Evolutionary conservation across 176 grass and related monocot species (phyloP), one percentile per base, ranked within the genome.

Genomic region (Oryza meyeriana): DNA sequence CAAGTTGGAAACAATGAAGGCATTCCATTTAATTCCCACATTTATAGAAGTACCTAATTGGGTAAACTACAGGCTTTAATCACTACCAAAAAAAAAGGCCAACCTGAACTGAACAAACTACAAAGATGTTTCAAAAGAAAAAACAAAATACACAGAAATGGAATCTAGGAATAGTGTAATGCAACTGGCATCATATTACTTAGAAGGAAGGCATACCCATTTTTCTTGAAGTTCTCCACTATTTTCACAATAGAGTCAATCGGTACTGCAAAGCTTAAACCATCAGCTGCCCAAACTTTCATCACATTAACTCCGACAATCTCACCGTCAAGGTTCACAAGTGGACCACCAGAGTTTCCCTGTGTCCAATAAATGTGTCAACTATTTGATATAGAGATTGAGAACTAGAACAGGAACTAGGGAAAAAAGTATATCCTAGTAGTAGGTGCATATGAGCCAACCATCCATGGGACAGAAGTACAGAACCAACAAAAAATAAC

Each of bases 311-410:
- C 79, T 72, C 95, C 95, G 38, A 95, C 85, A 70, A 95, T 89
- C 70, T 98, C 95, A 0, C 92, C 95, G 65, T 94, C 92, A 71
- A 98, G 82, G 66, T 98, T 98, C 62, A 94, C 88, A 86, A 95
- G 88, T 73, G 90, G 95, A 25, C 92, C 92, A 57, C 95, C 92
- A 73, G 90, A 93, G 74, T 88, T 98, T 65, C 92, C 95, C 95
- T 98, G 88, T 1, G 41, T 69, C 44, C 74, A 24, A 63, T 10
- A 70, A 71, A 64, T 41, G 31, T 4, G 30, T 80, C 12, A 67
- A 78, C 20, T 22, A 25, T 72, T 61, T 68, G 17, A 67, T 55
- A 33, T 16, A 78, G 27, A 66, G 22, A 72, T 22, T 82, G 69
- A 66, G 12, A 63, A 55, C 12, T 18, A 80, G 74, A 76, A 63